Conservation (phyloP, 306 rosid species). For the Trichosanthes truncata region DNA sequence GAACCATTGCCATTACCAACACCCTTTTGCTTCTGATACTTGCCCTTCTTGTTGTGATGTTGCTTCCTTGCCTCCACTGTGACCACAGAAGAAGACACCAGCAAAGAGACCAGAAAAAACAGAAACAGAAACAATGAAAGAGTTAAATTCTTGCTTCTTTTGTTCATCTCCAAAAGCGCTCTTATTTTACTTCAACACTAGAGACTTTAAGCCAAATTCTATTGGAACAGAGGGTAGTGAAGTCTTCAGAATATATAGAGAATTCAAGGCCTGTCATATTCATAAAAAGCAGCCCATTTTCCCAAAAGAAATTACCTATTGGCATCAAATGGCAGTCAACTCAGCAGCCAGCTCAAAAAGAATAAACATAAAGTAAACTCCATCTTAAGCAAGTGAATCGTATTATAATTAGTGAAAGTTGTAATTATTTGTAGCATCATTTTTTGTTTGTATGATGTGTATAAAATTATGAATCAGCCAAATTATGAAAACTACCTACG, state of each 20-base stretch:
- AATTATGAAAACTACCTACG: not conserved
- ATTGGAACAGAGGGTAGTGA: not conserved
- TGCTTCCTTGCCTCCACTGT: slow-evolving; percentile 63
- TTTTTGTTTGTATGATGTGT: not conserved
- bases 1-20: slow-evolving; percentile 13
- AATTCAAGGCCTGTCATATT: not conserved
- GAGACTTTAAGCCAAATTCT: not conserved
- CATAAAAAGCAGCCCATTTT: not conserved
- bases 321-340: not conserved
- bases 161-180: slow-evolving; percentile 20
- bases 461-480: not conserved
- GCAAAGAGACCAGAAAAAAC: slow-evolving; percentile 22
- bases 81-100: slow-evolving; percentile 24
- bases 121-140: slow-evolving; percentile 22
- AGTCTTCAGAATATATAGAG: slow-evolving; percentile 5
- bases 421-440: not conserved
- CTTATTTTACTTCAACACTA: not conserved
- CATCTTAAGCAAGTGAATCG: slow-evolving; percentile 1
- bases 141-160: slow-evolving; percentile 24
- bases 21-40: slow-evolving; percentile 30
- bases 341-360: not conserved
- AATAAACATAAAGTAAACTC: not conserved
- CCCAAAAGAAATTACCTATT: not conserved
- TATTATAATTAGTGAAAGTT: not conserved
- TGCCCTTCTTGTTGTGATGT: slow-evolving; percentile 29